Base-by-base conservation (phyloP, 495 filamentous ascomycete species). In the Letharia columbiana region DNA sequence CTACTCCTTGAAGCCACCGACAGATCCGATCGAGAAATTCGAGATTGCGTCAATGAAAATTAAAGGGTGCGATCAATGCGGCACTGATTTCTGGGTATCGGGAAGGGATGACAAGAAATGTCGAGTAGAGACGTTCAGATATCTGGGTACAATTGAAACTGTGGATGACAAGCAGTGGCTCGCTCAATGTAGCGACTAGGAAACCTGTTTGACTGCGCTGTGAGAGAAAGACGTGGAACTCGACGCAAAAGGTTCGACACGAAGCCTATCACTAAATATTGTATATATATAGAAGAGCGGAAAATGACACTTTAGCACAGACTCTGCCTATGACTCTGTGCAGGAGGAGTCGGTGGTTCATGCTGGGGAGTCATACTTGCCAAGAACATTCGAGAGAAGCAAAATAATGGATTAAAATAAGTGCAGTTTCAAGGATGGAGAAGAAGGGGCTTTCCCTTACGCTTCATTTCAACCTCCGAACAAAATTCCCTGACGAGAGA, bases 31-130 rank as follows among this genome's bases (percentile, higher is more conserved):
- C 17, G 54, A 57, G 17, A 57, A 57, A 17, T 57, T 57, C 8
- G 54, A 57, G 17, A 57, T 57, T 37, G 54, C 54, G 54, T 57
- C 54, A 15, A 57, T 57, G 54, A 57, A 57, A 5, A 57, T 57
- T 17, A 57, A 37, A 5, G 33, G 33, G 13, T 57, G 54, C 33
- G 54, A 57, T 57, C 54, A 57, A n/a, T 57, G 54, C 33, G 54
- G 54, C 5, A 57, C 31, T 35, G 20, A 57, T 8, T 57, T 57
- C 8, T 57, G 54, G 54, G 54, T 57, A 35, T 57, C 54, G 31
- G 54, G 54, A 57, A 57, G 54, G 54, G 54, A 57, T 37, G 54
- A 57, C 33, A 57, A 37, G 54, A 57, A 57, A 20, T 57, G 54
- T 57, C 54, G 54, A 18, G 17, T 57, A 20, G 54, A 57, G 54